These are phyloP conservation scores for Pestalotiopsis sp. DNA, from an alignment of 2,329 filamentous ascomycete species.

Conservation along the genomic window DNA sequence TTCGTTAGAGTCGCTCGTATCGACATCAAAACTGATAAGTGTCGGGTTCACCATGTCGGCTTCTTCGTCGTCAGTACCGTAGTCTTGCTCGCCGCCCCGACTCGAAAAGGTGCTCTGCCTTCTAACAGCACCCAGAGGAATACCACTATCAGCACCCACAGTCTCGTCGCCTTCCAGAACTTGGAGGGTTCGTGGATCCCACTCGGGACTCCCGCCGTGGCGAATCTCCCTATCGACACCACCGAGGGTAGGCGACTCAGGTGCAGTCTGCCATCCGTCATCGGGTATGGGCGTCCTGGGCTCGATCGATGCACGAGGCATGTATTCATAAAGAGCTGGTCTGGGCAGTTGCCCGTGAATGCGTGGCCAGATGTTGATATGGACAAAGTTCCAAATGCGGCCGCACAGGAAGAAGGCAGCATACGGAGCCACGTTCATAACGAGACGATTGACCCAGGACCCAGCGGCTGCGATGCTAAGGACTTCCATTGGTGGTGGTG, in stretches of 20 bases:
- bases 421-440: slow-evolving; percentile 49
- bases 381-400: slow-evolving; percentile 38
- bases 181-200: slow-evolving; percentile 23
- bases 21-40: slow-evolving; percentile 64
- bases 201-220: slow-evolving; percentile 23
- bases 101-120: slow-evolving; percentile 50
- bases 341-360: slow-evolving; percentile 43
- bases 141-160: slow-evolving; percentile 23
- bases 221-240: slow-evolving; percentile 32
- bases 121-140: slow-evolving; percentile 37
- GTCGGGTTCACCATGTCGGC: slow-evolving; percentile 57
- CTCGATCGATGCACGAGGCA: slow-evolving; percentile 10
- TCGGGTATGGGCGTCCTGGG: slow-evolving; percentile 11
- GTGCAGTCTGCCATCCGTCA: slow-evolving; percentile 23
- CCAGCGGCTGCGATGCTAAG: slow-evolving; percentile 41
- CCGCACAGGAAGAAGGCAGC: slow-evolving; percentile 47
- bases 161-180: slow-evolving; percentile 33
- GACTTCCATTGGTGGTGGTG: slow-evolving; percentile 44
- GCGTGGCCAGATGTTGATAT: slow-evolving; percentile 37
- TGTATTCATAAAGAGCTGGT: slow-evolving; percentile 22
- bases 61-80: slow-evolving; percentile 59
- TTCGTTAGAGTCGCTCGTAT: slow-evolving; percentile 56
- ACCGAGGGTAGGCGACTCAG: slow-evolving; percentile 34
- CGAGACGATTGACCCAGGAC: slow-evolving; percentile 45
- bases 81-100: slow-evolving; percentile 49